These are phyloP conservation scores for Pelargonium nanum DNA, from an alignment of 345 rosid species.

Conservation along the genomic window DNA sequence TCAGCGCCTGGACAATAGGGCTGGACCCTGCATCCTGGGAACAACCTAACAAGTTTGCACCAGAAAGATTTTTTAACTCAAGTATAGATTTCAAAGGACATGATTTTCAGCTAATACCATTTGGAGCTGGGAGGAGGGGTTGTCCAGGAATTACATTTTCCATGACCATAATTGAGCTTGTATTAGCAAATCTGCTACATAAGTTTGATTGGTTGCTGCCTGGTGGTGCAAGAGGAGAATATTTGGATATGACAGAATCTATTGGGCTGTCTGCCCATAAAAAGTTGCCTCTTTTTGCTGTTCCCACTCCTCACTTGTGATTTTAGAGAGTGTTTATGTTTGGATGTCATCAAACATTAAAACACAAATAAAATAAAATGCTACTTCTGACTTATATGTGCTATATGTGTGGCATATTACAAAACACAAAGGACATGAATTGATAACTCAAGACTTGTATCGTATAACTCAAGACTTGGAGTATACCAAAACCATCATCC, in stretches of 20 bases:
- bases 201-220: background rate
- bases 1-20: conserved; percentile 29
- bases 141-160: background rate
- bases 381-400: no score
- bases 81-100: conserved; percentile 12
- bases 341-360: no score
- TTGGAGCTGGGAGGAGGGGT: background rate
- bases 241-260: background rate
- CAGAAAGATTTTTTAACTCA: conserved; percentile 26
- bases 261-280: background rate
- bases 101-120: background rate
- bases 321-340: no score
- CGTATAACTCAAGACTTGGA: no score
- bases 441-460: no score
- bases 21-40: conserved; percentile 24
- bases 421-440: no score
- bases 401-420: no score
- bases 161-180: background rate
- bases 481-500: no score
- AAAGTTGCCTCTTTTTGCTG: background rate
- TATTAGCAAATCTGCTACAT: background rate
- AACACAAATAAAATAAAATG: no score
- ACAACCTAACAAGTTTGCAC: conserved; percentile 18
- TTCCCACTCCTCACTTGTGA: background rate
- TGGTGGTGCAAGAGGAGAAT: background rate